Evolutionary conservation across 2,329 filamentous ascomycete genomes (phyloP).

Genomic region (Colletotrichum tropicale): DNA sequence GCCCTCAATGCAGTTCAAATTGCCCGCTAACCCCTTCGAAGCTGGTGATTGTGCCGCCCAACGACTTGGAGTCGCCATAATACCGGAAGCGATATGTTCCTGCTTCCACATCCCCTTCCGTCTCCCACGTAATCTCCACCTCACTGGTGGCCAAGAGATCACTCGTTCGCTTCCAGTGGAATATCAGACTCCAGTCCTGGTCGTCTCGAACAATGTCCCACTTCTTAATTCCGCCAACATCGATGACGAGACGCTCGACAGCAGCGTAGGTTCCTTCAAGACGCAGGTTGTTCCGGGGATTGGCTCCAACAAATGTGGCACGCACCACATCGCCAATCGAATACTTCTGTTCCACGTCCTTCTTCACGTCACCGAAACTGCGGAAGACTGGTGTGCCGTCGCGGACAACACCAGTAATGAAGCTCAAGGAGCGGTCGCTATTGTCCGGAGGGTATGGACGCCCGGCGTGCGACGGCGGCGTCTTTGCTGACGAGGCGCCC

Average conservation of each 20-base stretch:
- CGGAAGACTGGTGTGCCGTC: conserved; percentile 71
- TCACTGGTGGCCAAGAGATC: conserved; percentile 75
- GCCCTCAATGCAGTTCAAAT: conserved; percentile 41
- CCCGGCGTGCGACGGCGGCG: conserved; percentile 30
- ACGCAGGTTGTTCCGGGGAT: conserved; percentile 84
- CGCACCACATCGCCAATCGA: conserved; percentile 61
- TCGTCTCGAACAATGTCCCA: conserved; percentile 79
- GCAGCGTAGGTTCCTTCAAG: conserved; percentile 79
- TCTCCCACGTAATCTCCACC: conserved; percentile 80
- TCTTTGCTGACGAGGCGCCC: background rate
- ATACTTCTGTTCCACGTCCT: conserved; percentile 57
- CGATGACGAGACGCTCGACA: conserved; percentile 65
- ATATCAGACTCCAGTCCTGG: conserved; percentile 82
- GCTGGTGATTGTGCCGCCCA: conserved; percentile 63
- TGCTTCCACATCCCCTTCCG: conserved; percentile 60
- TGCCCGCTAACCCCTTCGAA: conserved; percentile 71
- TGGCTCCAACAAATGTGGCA: conserved; percentile 81
- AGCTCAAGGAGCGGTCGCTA: conserved; percentile 73
- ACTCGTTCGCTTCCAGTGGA: conserved; percentile 77
- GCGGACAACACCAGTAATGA: conserved; percentile 79
- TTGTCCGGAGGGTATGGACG: conserved; percentile 78
- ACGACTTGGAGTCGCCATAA: conserved; percentile 78
- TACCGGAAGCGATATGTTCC: conserved; percentile 81
- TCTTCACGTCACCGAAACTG: conserved; percentile 70
- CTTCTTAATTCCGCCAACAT: conserved; percentile 22